These are phyloP conservation scores for Dictyostelium purpureum DNA, from an alignment of 78 protist species.

Conservation along the genomic window DNA sequence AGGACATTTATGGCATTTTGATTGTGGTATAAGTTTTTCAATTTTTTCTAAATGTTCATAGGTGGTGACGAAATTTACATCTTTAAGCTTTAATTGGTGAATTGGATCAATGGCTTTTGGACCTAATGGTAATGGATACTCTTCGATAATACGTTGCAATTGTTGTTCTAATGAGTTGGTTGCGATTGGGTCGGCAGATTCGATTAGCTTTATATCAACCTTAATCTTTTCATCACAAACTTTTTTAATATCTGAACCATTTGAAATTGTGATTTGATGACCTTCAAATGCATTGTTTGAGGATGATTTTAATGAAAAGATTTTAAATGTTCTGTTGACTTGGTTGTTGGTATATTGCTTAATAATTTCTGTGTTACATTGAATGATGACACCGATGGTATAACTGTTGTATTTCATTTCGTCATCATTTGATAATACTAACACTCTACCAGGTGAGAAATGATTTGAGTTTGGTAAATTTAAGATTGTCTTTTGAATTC, in stretches of 20 bases:
- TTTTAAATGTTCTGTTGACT: conserved; percentile 3
- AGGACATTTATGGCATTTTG: conserved; percentile 86
- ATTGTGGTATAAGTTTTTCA: conserved; percentile 37
- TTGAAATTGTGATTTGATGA: neutral
- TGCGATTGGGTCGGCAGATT: neutral
- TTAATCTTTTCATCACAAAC: conserved; percentile 59
- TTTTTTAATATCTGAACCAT: conserved; percentile 27
- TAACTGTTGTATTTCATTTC: neutral
- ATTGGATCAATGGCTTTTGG: conserved; percentile 70
- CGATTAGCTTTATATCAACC: conserved; percentile 27
- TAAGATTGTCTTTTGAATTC: conserved; percentile 41
- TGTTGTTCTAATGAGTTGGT: conserved; percentile 28
- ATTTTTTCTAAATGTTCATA: conserved; percentile 22
- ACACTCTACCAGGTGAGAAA: conserved; percentile 29
- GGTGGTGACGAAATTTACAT: conserved; percentile 21
- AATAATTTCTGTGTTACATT: neutral
- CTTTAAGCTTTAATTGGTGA: conserved; percentile 51
- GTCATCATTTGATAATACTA: neutral
- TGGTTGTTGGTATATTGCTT: conserved; percentile 16
- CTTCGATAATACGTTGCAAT: conserved; percentile 26
- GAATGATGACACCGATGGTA: conserved; percentile 26
- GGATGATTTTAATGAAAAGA: neutral
- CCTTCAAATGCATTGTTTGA: conserved; percentile 7
- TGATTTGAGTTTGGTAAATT: neutral
- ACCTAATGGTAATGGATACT: conserved; percentile 60